Percentiles rank a stretch among this genome's conserved stretches.
These are phyloP conservation scores for Fusarium tanahbumbuense DNA, from an alignment of 2,329 filamentous ascomycete genomes.

Conservation along the genomic window DNA sequence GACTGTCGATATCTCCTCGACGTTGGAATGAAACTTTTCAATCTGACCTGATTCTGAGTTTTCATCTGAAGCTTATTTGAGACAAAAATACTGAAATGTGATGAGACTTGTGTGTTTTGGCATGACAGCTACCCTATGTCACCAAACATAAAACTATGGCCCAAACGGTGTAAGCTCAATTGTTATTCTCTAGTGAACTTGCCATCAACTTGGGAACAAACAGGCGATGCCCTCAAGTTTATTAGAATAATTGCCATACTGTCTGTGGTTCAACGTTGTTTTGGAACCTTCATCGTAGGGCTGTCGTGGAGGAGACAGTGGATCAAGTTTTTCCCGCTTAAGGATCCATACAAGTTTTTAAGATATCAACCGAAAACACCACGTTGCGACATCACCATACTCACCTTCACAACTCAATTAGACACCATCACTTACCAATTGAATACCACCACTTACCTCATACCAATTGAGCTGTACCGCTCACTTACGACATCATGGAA, in stretches of 20 bases:
- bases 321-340: conserved; percentile 46
- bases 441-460: background rate
- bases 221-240: background rate
- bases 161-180: background rate
- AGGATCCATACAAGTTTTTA: conserved; percentile 29
- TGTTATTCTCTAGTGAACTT: background rate
- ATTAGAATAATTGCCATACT: background rate
- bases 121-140: background rate
- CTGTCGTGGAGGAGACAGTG: conserved; percentile 31
- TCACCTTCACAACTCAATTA: conserved; percentile 5
- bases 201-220: accelerated
- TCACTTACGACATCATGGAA: background rate
- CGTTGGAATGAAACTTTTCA: background rate
- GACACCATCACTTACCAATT: background rate
- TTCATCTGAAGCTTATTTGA: background rate
- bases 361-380: conserved; percentile 9
- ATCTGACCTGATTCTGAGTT: background rate
- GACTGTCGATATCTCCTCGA: background rate
- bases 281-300: background rate
- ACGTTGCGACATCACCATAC: conserved; percentile 18
- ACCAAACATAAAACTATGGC: background rate
- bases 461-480: background rate
- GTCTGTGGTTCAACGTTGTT: background rate
- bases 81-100: background rate
- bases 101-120: background rate